phyloP scores from a whole-genome alignment of 306 rosid genomes.

The Malus fusca region DNA sequence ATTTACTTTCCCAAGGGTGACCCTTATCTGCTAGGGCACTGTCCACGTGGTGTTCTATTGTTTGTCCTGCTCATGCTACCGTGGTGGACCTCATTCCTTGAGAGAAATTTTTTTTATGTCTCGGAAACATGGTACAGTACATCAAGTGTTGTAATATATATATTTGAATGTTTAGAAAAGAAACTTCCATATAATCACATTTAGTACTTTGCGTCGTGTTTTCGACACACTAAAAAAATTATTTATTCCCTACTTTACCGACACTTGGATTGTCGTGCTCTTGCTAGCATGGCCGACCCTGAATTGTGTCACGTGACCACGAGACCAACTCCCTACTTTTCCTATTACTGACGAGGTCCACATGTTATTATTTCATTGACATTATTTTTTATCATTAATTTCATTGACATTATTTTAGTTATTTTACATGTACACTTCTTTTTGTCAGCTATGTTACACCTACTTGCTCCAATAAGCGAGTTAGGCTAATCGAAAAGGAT shows the following conservation, averaged over 20 bases:
- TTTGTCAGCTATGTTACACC: not conserved
- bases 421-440: not conserved
- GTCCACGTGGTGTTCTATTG: constrained; percentile 44
- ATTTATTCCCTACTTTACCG: constrained; percentile 34
- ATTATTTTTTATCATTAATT: not conserved
- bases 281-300: constrained; percentile 29
- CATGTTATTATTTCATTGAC: not conserved
- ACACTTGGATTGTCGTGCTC: constrained; percentile 45
- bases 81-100: constrained; percentile 23
- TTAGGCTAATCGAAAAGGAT: not conserved
- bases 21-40: not conserved
- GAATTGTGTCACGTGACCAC: constrained; percentile 29
- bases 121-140: accelerated
- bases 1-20: not conserved
- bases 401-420: not conserved
- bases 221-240: no score
- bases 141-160: no score
- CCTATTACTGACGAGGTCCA: constrained; percentile 23
- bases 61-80: not conserved
- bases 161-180: accelerated
- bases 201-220: accelerated
- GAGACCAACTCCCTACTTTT: constrained; percentile 1
- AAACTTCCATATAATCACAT: accelerated
- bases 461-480: not conserved
- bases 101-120: no score